These are phyloP conservation scores for Mycena vitilis DNA, from an alignment of 768 basidiomycete species.

Conservation along the genomic window DNA sequence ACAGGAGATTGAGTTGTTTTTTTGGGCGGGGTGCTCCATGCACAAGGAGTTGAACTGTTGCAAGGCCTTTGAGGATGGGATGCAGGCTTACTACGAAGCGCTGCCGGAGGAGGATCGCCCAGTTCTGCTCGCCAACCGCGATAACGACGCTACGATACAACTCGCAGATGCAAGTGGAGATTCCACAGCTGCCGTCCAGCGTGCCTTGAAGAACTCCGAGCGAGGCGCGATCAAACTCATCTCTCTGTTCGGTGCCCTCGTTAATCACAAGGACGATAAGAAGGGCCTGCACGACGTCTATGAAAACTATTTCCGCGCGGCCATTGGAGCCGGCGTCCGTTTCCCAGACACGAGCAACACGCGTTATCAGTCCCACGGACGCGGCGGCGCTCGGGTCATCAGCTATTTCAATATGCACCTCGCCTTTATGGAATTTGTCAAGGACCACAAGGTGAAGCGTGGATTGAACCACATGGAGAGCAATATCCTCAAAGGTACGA, in stretches of 20 bases:
- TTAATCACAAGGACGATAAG: conserved; percentile 43
- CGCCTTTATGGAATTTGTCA: conserved; percentile 12
- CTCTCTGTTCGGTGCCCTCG: conserved; percentile 37
- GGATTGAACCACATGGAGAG: conserved; percentile 37
- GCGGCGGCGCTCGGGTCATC: conserved; percentile 23
- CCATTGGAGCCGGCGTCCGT: neutral
- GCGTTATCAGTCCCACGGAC: conserved; percentile 36
- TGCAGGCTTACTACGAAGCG: conserved; percentile 21
- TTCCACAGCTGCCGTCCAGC: conserved; percentile 11
- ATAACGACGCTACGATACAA: conserved; percentile 37
- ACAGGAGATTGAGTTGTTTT: conserved; percentile 33
- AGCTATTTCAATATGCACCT: conserved; percentile 12
- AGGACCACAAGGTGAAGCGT: conserved; percentile 31
- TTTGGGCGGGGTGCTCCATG: conserved; percentile 42
- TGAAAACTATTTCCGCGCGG: conserved; percentile 18
- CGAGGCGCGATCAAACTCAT: conserved; percentile 39
- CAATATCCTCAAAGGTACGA: conserved; percentile 38
- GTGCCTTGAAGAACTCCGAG: conserved; percentile 29
- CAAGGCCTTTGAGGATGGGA: conserved; percentile 33
- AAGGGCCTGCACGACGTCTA: conserved; percentile 39
- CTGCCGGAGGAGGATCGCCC: conserved; percentile 27
- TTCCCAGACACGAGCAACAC: conserved; percentile 40
- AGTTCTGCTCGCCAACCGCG: conserved; percentile 36
- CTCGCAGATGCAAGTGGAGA: conserved; percentile 7
- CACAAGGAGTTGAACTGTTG: conserved; percentile 43